A percentile compares a stretch with the other conserved stretches of the same genome.
These are phyloP conservation scores for Colletotrichum sp. DNA, from an alignment of 2,329 filamentous ascomycete species.

Conservation along the genomic window DNA sequence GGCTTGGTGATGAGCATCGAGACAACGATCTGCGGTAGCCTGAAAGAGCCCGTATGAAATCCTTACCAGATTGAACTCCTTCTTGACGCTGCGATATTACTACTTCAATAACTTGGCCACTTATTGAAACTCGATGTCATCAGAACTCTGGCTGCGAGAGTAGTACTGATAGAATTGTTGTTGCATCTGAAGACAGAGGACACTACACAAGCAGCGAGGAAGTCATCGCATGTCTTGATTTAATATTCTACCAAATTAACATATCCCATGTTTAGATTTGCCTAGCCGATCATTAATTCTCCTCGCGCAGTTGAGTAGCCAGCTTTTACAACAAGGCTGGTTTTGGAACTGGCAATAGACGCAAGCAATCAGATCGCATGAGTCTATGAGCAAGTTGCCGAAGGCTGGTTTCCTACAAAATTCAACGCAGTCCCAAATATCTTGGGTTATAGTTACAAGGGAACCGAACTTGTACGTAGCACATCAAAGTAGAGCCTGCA, in stretches of 20 bases:
- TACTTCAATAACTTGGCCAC: neutral
- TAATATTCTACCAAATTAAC: accelerated
- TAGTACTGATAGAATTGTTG: neutral
- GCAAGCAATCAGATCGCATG: neutral
- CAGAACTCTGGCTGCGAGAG: too few species aligned
- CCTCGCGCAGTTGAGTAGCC: neutral
- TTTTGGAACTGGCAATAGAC: neutral
- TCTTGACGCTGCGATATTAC: neutral
- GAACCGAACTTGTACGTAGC: accelerated
- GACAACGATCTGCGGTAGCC: neutral
- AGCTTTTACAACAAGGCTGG: neutral
- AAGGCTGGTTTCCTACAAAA: too few species aligned
- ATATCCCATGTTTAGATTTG: neutral
- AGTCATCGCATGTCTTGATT: neutral
- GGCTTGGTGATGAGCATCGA: neutral
- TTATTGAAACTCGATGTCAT: neutral
- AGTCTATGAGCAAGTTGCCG: neutral
- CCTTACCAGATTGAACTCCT: neutral
- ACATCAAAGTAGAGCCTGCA: neutral
- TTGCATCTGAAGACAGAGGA: neutral
- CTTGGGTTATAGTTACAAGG: neutral
- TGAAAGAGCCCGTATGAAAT: neutral
- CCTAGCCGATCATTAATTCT: too few species aligned
- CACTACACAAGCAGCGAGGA: accelerated
- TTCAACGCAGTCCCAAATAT: neutral